Percentiles rank a stretch among this genome's conserved stretches.
These are phyloP conservation scores for Tolypocladium guangdongense DNA, from an alignment of 2,329 filamentous ascomycete species.

Conservation along the genomic window DNA sequence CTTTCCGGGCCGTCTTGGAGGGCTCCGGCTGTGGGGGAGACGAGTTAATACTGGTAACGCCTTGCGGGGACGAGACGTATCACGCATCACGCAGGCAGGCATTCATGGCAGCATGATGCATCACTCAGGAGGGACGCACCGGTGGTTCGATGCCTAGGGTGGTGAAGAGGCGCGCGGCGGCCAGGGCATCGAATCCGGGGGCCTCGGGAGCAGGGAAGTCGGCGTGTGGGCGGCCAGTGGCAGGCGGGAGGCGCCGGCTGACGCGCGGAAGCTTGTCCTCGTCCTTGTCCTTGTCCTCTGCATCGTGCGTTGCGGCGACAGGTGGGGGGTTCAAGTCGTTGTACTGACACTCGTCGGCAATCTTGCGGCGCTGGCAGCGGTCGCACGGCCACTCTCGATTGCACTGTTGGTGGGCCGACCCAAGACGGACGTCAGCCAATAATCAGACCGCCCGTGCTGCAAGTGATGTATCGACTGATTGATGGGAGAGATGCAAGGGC, in stretches of 20 bases:
- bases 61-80: neutral
- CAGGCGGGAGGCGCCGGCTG: neutral
- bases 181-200: slow-evolving; percentile 9
- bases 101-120: neutral
- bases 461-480: neutral
- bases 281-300: slow-evolving; percentile 2
- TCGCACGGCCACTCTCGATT: slow-evolving; percentile 22
- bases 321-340: slow-evolving; percentile 5
- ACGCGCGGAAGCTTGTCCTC: neutral
- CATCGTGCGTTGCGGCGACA: neutral
- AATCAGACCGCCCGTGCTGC: neutral
- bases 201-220: slow-evolving; percentile 1
- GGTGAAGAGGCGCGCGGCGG: slow-evolving; percentile 10
- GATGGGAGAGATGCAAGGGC: neutral
- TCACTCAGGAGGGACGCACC: neutral
- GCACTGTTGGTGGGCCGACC: slow-evolving; percentile 12
- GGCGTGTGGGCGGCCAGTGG: neutral
- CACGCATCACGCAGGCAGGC: neutral
- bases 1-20: slow-evolving; percentile 4
- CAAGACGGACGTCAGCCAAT: neutral
- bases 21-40: slow-evolving; percentile 4
- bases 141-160: slow-evolving; percentile 10
- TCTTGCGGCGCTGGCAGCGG: slow-evolving; percentile 19
- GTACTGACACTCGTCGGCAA: slow-evolving; percentile 17
- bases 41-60: neutral